Evolutionary conservation across 2,329 filamentous ascomycete species (phyloP), one percentile per base, ranked within the genome.

Genomic region (Aspergillus amoenus): DNA sequence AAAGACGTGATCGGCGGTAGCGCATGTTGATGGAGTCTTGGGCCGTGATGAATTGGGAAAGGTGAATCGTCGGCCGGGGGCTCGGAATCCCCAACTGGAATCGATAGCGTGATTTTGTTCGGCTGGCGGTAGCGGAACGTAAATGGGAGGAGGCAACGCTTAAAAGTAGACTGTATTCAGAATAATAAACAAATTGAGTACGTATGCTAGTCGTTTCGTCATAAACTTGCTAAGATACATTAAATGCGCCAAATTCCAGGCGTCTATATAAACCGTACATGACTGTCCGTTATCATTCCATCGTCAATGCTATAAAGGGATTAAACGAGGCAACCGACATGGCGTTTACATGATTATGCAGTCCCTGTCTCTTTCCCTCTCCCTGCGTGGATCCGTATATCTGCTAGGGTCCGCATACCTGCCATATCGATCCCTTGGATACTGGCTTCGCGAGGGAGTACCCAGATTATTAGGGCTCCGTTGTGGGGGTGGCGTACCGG

Each of bases 271-370:
- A 47, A 22, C 51, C 15, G 47, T 59, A 56, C 47, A 59, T 59
- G 18, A 40, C 42, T 47, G 42, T 56, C 30, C 37, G 47, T 39
- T 21, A 30, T 56, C 43, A 18, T 59, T 40, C 27, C 50, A 15
- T 59, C 53, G n/a, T 59, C 57, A 53, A 55, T 46, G 41, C 24
- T n/a, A 12, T n/a, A 12, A 50, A 49, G n/a, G 24, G 44, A 24
- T 32, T 32, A 24, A 27, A n/a, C 22, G 18, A 47, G 30, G n/a
- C 45, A 44, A 24, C 34, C 22, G 15, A 8, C 27, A 30, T 30
- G 30, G 45, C 18, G 37, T 71, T 44, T 64, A 78, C 76, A 78
- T 78, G 53, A 78, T 66, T 50, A 76, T 66, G 58, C 76, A 78
- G 52, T 78, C 76, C 61, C 75, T 77, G 58, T 70, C 74, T 55